Base-by-base conservation (phyloP, 192 early-diverging fungal species). In the Phlyctochytrium planicorne region DNA sequence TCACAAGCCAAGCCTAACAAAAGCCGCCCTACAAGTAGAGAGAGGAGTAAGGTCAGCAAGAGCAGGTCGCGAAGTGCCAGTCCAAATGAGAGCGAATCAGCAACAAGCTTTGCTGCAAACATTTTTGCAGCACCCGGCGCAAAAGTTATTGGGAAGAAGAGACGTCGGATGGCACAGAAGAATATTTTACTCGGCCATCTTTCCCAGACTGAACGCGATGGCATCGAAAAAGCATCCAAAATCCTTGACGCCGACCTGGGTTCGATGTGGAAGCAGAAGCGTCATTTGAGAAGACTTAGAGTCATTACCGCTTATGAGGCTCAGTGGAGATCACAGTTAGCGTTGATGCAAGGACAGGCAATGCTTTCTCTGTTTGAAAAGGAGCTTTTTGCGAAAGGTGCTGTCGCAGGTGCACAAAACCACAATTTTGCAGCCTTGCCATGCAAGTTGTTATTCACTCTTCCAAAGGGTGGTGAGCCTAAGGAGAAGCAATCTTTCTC, bases 251-350 rank as follows among this genome's bases (percentile, higher is more conserved):
- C 12, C 1, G 25, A 14, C 0, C 47, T 84, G 0, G 52, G 63
- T 24, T 47, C 37, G 6, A 27, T 78, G 27, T 80, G 82, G 78
- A 66, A 74, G 30, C 30, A 52, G 12, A 29, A 60, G 25, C 55
- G 82, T 2, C 75, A 74, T 60, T n/a, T n/a, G 14, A 60, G 75
- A 24, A 67, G 78, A 10, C 30, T 77, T 25, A 53, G 78, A 0
- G 10, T 63, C 2, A 53, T 80, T 0, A 16, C 74, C 4, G 52
- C 71, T 2, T 80, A 66, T 60, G 78, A 80, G 40, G 62, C 63
- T 1, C 65, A 69, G 2, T 59, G 33, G 30, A 32, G 66, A 1
- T 35, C 70, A 2, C 52, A 63, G 0, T 30, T 77, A 6, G 23
- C 64, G 1, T 29, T 71, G 35, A 24, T 63, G 3, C 69, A 74